Evolutionary conservation across 2,329 filamentous ascomycete species (phyloP).

Genomic region (Stemphylium vesicarium): DNA sequence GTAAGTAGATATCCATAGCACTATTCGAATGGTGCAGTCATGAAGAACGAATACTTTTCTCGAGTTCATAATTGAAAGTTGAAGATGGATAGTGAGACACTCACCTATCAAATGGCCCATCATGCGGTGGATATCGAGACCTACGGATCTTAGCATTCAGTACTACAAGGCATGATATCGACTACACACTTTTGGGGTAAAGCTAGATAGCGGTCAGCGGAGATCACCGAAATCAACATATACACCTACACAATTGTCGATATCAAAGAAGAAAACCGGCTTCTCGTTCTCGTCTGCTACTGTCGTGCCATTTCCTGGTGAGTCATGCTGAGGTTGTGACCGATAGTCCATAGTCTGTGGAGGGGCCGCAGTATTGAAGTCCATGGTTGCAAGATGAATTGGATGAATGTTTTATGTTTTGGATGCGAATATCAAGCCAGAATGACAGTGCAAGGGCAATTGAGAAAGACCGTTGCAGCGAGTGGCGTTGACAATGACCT

Average conservation of each 20-base stretch:
- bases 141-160: slow-evolving; percentile 51
- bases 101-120: slow-evolving; percentile 81
- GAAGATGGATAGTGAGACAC: slow-evolving; percentile 35
- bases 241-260: slow-evolving; percentile 84
- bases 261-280: slow-evolving; percentile 80
- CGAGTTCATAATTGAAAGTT: not conserved
- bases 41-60: not conserved
- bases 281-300: slow-evolving; percentile 47
- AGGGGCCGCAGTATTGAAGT: slow-evolving; percentile 13
- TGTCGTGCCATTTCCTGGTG: not conserved
- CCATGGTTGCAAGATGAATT: not conserved
- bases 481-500: not conserved
- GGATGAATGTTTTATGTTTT: not conserved
- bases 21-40: not conserved
- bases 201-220: slow-evolving; percentile 57
- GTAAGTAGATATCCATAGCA: slow-evolving; percentile 3
- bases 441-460: not conserved
- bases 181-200: slow-evolving; percentile 77
- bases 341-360: slow-evolving; percentile 11
- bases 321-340: slow-evolving; percentile 7
- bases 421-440: not conserved
- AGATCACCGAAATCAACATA: not conserved
- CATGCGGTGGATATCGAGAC: slow-evolving; percentile 80
- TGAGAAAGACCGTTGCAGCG: not conserved
- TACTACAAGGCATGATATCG: not conserved